phyloP scores from a whole-genome alignment of 805 yeast genomes.

The Schwanniomyces yamadae region DNA sequence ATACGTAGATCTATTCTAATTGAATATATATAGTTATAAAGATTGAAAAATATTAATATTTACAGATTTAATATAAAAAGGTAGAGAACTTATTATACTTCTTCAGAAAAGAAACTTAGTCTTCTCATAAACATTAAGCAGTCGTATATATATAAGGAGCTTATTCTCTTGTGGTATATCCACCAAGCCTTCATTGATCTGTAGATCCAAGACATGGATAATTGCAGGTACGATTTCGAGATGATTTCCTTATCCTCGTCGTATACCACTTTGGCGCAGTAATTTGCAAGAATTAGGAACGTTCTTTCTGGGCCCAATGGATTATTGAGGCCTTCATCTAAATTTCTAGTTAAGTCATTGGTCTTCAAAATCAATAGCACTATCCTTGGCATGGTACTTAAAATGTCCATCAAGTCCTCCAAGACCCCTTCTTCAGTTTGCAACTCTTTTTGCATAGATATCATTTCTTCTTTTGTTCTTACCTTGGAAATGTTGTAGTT shows the following conservation, averaged over 20 bases:
- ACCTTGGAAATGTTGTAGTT: conserved; percentile 54
- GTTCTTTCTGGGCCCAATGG: conserved; percentile 88
- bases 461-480: conserved; percentile 63
- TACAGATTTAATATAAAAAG: too few relatives aligned
- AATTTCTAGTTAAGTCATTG: conserved; percentile 84
- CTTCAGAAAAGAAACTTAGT: too few relatives aligned
- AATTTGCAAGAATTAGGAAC: conserved; percentile 82
- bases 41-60: too few relatives aligned
- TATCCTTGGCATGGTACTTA: conserved; percentile 78
- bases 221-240: conserved; percentile 13
- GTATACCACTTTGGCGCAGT: conserved; percentile 80
- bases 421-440: conserved; percentile 59
- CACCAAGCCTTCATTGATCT: conserved; percentile 28
- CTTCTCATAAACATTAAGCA: conserved; percentile 22
- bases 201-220: conserved; percentile 17
- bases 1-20: too few relatives aligned
- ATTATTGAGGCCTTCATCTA: conserved; percentile 78
- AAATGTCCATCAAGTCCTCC: conserved; percentile 72
- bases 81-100: too few relatives aligned
- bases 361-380: conserved; percentile 88
- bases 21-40: too few relatives aligned
- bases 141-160: conserved; percentile 35
- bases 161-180: conserved; percentile 29
- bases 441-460: conserved; percentile 62
- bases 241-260: conserved; percentile 56